Evolutionary conservation across 371 early-diverging fungal genomes (phyloP), one percentile per base, ranked within the genome.

Genomic region (Zopfochytrium polystomum): DNA sequence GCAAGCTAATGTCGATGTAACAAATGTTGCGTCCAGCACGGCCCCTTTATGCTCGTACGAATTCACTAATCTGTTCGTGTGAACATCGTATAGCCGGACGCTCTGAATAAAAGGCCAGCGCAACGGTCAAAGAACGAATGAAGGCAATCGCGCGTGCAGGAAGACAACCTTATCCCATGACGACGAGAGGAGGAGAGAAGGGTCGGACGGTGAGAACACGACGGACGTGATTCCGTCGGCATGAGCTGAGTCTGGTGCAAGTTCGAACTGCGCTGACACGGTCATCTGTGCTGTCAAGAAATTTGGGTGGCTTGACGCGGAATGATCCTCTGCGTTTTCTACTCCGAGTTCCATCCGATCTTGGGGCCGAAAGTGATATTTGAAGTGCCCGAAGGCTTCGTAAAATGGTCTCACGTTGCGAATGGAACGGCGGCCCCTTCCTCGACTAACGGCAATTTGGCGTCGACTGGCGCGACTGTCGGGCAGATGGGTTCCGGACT

Each of bases 161-260:
- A 5, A 22, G 31, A 25, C 27, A 23, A 88, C 91, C 77, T 79
- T 83, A 72, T 96, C 96, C 96, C 96, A 96, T 6, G 91, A 90
- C 20, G 91, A 82, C 6, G 80, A 90, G 34, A 91, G 78, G 23
- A 96, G 74, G 20, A 82, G 63, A 23, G 69, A 67, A 15, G 85
- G 76, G 52, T 85, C 83, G 9, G 69, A 68, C 13, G 87, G 87
- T 62, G 78, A 74, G 68, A 95, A 96, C 2, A 60, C 66, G 6
- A 95, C 69, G 7, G 78, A 72, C 1, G 91, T 85, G 53, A 96
- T 91, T 35, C 90, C 93, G 72, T 94, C 96, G n/a, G n/a, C n/a
- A n/a, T n/a, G n/a, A n/a, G n/a, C n/a, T n/a, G n/a, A n/a, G n/a
- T n/a, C n/a, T n/a, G n/a, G n/a, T n/a, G n/a, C n/a, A n/a, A n/a